phyloP scores from a whole-genome alignment of 2,329 filamentous ascomycete genomes.

The Colletotrichum sp. region DNA sequence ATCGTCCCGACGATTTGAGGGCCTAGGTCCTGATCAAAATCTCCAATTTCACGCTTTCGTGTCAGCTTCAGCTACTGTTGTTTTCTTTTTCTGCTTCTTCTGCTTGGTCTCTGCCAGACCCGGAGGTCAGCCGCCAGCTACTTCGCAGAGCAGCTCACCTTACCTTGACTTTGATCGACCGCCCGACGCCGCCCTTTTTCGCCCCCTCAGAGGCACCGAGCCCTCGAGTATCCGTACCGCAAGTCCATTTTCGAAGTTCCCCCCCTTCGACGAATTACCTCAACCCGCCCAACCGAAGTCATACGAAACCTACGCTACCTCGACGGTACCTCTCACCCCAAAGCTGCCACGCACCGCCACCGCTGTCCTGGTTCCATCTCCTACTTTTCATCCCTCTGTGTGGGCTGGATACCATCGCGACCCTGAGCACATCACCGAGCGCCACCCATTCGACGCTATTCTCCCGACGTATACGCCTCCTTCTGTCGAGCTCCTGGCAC shows the following conservation, averaged over 20 bases:
- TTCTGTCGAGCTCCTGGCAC: constrained; percentile 15
- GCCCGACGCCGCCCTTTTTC: not conserved
- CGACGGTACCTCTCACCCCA: not conserved
- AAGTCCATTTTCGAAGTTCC: not conserved
- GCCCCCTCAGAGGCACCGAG: not conserved
- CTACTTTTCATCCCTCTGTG: not conserved
- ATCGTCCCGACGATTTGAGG: constrained; percentile 10
- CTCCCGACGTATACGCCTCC: constrained; percentile 4
- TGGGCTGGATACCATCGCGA: constrained; percentile 5
- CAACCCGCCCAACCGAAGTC: constrained; percentile 3
- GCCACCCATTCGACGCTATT: constrained; percentile 8
- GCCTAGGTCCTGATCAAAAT: constrained; percentile 9
- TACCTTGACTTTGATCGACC: not conserved
- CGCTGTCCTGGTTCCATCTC: not conserved
- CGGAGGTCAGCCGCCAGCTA: not conserved
- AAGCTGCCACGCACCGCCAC: not conserved
- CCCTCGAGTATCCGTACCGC: not conserved
- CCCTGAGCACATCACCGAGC: constrained; percentile 16
- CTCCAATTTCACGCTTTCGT: not conserved
- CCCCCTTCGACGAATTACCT: constrained; percentile 3
- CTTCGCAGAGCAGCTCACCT: not conserved
- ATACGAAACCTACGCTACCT: constrained; percentile 8
- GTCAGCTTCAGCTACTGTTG: not conserved
- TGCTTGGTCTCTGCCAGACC: not conserved
- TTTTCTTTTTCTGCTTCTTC: not conserved